Conservation (phyloP, 2,329 filamentous ascomycete species). For the Fusarium subglutinans region DNA sequence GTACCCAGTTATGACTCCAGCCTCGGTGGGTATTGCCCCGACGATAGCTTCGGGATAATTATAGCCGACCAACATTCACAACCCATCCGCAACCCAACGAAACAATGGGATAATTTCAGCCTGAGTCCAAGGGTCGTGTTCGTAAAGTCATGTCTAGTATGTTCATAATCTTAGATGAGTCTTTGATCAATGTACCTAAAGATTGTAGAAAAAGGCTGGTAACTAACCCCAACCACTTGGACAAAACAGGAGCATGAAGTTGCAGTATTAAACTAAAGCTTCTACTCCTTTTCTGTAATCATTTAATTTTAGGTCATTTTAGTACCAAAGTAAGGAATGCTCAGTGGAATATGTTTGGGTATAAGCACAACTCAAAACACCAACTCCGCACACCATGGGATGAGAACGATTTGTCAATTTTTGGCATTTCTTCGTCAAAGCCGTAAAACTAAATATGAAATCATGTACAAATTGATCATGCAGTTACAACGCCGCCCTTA, state of each 20-base stretch:
- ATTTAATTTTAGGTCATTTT: neutral
- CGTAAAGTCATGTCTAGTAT: neutral
- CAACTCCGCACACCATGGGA: neutral
- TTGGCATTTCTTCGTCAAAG: conserved; percentile 35
- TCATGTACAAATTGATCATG: conserved; percentile 39
- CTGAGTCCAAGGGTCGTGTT: neutral
- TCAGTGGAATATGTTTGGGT: neutral
- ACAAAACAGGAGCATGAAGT: neutral
- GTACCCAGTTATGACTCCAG: neutral
- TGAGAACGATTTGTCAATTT: conserved; percentile 9
- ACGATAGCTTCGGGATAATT: neutral
- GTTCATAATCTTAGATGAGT: neutral
- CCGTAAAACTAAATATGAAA: conserved; percentile 29
- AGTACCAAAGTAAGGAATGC: neutral
- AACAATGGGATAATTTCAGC: neutral
- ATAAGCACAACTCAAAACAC: neutral
- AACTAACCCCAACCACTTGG: too few relatives aligned
- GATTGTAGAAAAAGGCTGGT: neutral
- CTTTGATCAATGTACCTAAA: neutral
- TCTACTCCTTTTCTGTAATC: neutral
- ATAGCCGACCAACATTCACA: neutral
- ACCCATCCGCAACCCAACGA: neutral
- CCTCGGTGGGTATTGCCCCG: neutral
- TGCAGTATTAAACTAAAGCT: neutral
- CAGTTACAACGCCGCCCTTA: conserved; percentile 31